A percentile compares a stretch with the other conserved stretches of the same genome.
phyloP scores from a whole-genome alignment of 2,329 filamentous ascomycete species.

The Sporothrix euskadiensis region DNA sequence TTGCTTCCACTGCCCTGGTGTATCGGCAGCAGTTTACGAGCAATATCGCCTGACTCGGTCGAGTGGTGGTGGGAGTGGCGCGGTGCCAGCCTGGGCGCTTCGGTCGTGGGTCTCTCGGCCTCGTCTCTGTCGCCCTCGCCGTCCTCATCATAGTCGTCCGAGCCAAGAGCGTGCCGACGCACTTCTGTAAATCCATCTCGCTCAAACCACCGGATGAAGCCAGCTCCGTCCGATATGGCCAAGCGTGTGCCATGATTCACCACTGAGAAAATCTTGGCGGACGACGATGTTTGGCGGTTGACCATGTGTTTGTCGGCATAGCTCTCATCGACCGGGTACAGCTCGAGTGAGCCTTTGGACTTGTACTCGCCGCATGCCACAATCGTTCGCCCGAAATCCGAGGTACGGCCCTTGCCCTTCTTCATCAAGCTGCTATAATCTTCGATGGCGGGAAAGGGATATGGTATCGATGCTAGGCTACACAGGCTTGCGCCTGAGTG shows the following conservation, averaged over 20 bases:
- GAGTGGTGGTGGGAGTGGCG: not conserved
- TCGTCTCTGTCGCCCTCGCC: slow-evolving; percentile 47
- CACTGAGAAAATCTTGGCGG: slow-evolving; percentile 78
- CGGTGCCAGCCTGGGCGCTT: slow-evolving; percentile 28
- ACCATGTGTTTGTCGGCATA: slow-evolving; percentile 51
- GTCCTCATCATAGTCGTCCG: slow-evolving; percentile 37
- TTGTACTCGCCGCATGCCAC: slow-evolving; percentile 89
- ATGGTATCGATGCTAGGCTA: slow-evolving; percentile 68
- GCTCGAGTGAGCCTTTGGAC: slow-evolving; percentile 82
- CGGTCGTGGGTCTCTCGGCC: not conserved
- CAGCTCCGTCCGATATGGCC: slow-evolving; percentile 80
- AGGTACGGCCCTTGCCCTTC: not conserved
- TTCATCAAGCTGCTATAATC: slow-evolving; percentile 45
- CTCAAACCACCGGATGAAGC: slow-evolving; percentile 87
- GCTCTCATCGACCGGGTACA: slow-evolving; percentile 64
- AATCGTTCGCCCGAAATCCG: slow-evolving; percentile 58
- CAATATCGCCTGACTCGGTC: slow-evolving; percentile 66
- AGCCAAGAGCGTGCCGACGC: slow-evolving; percentile 54
- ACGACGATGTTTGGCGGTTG: slow-evolving; percentile 81
- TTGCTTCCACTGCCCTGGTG: slow-evolving; percentile 36
- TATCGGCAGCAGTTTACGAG: slow-evolving; percentile 74
- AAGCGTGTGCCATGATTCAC: slow-evolving; percentile 78
- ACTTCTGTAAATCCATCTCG: slow-evolving; percentile 71
- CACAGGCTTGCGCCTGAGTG: slow-evolving; percentile 81
- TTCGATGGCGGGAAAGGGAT: slow-evolving; percentile 64